Evolutionary conservation across 345 rosid species (phyloP).

Genomic region (Theobroma cacao): DNA sequence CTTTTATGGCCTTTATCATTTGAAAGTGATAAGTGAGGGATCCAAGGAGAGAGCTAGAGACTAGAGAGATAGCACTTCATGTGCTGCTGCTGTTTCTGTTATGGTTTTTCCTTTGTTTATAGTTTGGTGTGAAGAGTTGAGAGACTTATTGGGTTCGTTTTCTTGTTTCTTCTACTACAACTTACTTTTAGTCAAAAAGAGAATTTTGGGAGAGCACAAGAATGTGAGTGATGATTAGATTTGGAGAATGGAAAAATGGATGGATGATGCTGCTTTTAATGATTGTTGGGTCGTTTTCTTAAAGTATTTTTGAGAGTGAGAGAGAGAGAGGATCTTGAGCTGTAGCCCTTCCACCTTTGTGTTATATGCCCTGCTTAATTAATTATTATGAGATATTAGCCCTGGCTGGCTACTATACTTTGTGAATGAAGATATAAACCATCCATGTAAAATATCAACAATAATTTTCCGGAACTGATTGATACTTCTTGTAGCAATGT

Average conservation of each 20-base stretch:
- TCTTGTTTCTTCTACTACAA: neutral
- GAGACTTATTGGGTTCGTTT: neutral
- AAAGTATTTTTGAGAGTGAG: neutral
- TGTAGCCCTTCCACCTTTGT: neutral
- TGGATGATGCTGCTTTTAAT: constrained; percentile 30
- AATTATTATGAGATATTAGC: neutral
- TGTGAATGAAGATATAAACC: neutral
- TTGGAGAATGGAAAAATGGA: neutral
- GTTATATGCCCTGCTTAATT: neutral
- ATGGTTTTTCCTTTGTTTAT: neutral
- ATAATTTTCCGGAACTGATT: neutral
- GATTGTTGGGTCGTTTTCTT: constrained; percentile 43
- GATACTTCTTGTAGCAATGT: neutral
- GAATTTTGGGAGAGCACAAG: neutral
- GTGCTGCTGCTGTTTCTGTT: constrained; percentile 22
- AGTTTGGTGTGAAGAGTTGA: neutral
- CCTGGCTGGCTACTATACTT: neutral
- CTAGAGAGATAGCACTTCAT: constrained; percentile 18
- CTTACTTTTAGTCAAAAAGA: constrained; percentile 36
- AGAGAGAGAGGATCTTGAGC: neutral
- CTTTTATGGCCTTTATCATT: constrained; percentile 35
- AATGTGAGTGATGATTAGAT: constrained; percentile 19
- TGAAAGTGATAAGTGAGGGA: constrained; percentile 54
- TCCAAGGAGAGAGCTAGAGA: constrained; percentile 35
- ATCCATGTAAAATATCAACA: neutral